Evolutionary conservation across 768 basidiomycete genomes (phyloP), one percentile per base, ranked within the genome.

Genomic region (Lentinula detonsa): DNA sequence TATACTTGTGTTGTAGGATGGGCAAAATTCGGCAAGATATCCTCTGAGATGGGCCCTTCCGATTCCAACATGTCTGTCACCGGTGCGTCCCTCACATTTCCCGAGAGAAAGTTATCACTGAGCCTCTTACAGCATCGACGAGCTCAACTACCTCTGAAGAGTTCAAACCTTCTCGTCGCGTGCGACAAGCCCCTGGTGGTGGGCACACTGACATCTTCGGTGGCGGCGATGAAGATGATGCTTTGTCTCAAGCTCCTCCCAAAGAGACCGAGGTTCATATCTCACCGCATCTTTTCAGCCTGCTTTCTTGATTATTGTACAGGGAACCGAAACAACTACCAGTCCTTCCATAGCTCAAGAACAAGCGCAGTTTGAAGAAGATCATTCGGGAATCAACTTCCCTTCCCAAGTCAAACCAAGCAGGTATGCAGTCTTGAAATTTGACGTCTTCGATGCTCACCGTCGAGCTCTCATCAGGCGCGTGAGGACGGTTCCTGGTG

Each of bases 21-120:
- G 66, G 89, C 85, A 7, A 79, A 79, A 62, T 90, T 91, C 68
- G 89, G 88, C 51, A 88, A 81, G 65, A 60, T 82, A 57, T 50
- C 64, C 11, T 34, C 61, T 18, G 46, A 58, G 37, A 61, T 46
- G 40, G 16, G 57, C 18, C 34, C 62, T 31, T 65, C 64, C 16
- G 46, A 43, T 39, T 34, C 57, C 57, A 34, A 57, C 16, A 56
- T 70, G 21, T 28, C 62, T 33, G 15, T 65, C 5, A 46, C 64
- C 2, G 35, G 55, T 16, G 39, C 23, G 60, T 64, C 23, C 13
- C 43, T 65, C 21, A 42, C 45, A 18, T 37, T 23, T 43, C 28
- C 6, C 16, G 15, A 42, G 11, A 39, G 15, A 39, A 31, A 4
- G 23, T 8, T 13, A 13, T 15, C 4, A 42, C 35, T 43, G 9